phyloP scores from a whole-genome alignment of 306 rosid genomes.

The Ceratonia siliqua region DNA sequence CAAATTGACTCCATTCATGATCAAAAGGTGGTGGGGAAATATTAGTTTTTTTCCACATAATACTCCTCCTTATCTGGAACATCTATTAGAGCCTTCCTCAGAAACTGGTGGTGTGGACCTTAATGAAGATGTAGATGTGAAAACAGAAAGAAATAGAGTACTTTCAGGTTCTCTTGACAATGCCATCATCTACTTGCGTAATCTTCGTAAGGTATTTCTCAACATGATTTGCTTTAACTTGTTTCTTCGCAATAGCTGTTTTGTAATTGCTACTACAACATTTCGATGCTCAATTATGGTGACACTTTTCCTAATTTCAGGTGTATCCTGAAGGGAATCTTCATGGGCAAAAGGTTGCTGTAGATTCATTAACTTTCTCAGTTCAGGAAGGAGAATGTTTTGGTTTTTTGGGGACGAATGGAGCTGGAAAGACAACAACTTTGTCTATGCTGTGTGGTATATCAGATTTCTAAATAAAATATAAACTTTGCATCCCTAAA shows the following conservation, averaged over 20 bases:
- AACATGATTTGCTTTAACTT: constrained; percentile 26
- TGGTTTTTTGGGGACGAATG: constrained; percentile 96
- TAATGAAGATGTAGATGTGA: constrained; percentile 84
- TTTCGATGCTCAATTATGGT: constrained; percentile 3
- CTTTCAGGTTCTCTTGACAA: constrained; percentile 84
- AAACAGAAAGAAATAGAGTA: constrained; percentile 82
- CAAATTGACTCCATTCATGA: constrained; percentile 48
- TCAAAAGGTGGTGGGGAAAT: constrained; percentile 64
- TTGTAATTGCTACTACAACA: constrained; percentile 5
- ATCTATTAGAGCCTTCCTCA: constrained; percentile 60
- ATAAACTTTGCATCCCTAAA: too few relatives aligned
- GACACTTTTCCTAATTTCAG: constrained; percentile 47
- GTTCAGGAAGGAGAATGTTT: constrained; percentile 98
- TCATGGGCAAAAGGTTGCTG: constrained; percentile 71
- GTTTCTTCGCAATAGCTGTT: constrained; percentile 14
- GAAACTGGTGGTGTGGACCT: constrained; percentile 48
- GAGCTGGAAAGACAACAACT: constrained; percentile 97
- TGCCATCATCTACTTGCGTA: constrained; percentile 78
- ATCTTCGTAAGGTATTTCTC: constrained; percentile 80
- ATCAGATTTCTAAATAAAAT: constrained; percentile 28
- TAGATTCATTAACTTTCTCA: constrained; percentile 84
- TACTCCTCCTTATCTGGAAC: constrained; percentile 60
- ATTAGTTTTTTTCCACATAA: constrained; percentile 33
- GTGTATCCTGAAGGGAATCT: constrained; percentile 69
- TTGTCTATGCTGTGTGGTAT: constrained; percentile 90